Evolutionary conservation across 1,284 basidiomycete species (phyloP), one percentile per base, ranked within the genome.

Genomic region (Ustilago shanxiensis): DNA sequence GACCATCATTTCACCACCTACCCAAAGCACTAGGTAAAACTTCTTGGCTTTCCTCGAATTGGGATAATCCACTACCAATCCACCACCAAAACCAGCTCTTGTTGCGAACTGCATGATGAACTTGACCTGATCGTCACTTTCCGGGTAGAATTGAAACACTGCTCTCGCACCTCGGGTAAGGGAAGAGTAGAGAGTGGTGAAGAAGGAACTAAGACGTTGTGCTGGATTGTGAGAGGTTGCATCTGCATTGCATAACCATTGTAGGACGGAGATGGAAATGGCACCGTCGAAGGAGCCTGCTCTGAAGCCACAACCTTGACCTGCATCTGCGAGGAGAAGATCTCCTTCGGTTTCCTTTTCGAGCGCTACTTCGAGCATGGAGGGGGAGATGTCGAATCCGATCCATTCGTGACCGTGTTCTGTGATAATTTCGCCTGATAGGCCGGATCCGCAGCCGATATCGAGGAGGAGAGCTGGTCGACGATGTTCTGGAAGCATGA

Each of bases 171-270:
- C 95, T 85, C 95, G 95, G 53, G 92, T 91, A 11, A 99, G 90
- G 3, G 92, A 90, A 1, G 95, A 94, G 87, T 98, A 94, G 28
- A 99, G 90, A 11, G 96, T 97, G 33, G 94, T 95, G 89, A 99
- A 99, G 89, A 99, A 99, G 39, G 93, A 91, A 28, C 90, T 90
- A 35, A 99, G 90, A 49, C 97, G 93, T 81, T 95, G 93, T 0
- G 95, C 93, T 0, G 97, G 97, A 2, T 95, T 96, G 65, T 95
- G 93, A 73, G 94, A 91, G 3, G 93, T 92, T 29, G 94, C 93
- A 87, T 99, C 97, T 44, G 97, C 96, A 86, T 99, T 99, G 71
- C 98, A 90, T 0, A 99, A 90, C 97, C 97, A 99, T 88, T 99
- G 97, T 2, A 99, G 89, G 26, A 98, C 97, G 22, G 97, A 99